A percentile compares a stretch with the other conserved stretches of the same genome.
phyloP scores from a whole-genome alignment of 495 filamentous ascomycete species.

The Xylaria venustula region DNA sequence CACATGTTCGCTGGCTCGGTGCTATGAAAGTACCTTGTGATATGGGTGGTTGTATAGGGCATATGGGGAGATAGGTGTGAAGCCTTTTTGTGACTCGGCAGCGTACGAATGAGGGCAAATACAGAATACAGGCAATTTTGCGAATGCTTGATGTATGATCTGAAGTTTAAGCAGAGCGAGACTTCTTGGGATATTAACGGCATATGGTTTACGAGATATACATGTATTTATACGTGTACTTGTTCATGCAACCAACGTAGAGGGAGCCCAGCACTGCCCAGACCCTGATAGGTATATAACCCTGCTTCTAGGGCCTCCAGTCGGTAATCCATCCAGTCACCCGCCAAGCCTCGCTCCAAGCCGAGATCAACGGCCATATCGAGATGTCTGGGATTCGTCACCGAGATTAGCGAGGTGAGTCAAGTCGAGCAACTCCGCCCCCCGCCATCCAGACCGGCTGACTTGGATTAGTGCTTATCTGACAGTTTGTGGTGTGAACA shows the following conservation, averaged over 20 bases:
- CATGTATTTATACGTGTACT: no score
- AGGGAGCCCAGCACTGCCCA: neutral
- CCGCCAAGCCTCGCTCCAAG: neutral
- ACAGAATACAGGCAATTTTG: no score
- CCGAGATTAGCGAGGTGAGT: conserved; percentile 2
- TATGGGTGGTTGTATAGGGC: neutral
- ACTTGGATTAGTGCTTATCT: neutral
- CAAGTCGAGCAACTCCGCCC: neutral
- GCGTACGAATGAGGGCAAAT: neutral
- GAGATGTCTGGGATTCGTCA: neutral
- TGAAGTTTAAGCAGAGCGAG: no score
- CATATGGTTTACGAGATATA: no score
- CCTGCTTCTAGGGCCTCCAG: no score
- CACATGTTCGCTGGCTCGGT: conserved; percentile 35
- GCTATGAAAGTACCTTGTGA: conserved; percentile 1
- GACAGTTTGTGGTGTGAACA: neutral
- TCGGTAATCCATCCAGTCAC: neutral
- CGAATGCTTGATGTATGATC: no score
- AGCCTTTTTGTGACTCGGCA: neutral
- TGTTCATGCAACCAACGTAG: no score
- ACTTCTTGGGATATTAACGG: no score
- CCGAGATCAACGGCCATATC: neutral
- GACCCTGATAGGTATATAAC: neutral
- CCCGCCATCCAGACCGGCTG: neutral
- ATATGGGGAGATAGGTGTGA: neutral